A percentile compares a stretch with the other conserved stretches of the same genome.
These are phyloP conservation scores for Cryphonectria naterciae DNA, from an alignment of 2,329 filamentous ascomycete species.

Conservation along the genomic window DNA sequence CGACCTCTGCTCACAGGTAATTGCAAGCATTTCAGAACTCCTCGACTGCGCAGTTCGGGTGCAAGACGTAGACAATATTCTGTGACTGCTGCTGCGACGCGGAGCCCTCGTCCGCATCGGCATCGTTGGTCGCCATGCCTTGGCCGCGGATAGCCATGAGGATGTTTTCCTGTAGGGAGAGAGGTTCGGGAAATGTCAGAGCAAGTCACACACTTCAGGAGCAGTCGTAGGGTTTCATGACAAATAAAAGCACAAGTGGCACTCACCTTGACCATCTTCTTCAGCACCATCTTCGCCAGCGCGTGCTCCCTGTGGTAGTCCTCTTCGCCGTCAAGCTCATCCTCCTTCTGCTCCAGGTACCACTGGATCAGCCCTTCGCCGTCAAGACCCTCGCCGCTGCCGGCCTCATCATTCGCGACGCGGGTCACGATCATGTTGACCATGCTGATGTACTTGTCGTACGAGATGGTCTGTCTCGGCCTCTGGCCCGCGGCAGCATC, in stretches of 20 bases:
- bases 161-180: slow-evolving; percentile 73
- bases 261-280: slow-evolving; percentile 91
- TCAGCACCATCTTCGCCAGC: slow-evolving; percentile 82
- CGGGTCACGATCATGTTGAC: slow-evolving; percentile 83
- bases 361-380: slow-evolving; percentile 80
- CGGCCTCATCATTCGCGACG: slow-evolving; percentile 80
- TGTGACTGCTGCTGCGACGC: slow-evolving; percentile 45
- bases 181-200: slow-evolving; percentile 34
- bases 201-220: neutral
- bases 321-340: slow-evolving; percentile 78
- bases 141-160: slow-evolving; percentile 77
- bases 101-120: slow-evolving; percentile 47
- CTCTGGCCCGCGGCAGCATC: slow-evolving; percentile 32
- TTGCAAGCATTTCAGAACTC: slow-evolving; percentile 45
- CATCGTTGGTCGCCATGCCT: slow-evolving; percentile 54
- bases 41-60: slow-evolving; percentile 91
- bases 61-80: slow-evolving; percentile 79
- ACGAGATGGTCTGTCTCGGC: slow-evolving; percentile 85
- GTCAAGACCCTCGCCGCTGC: slow-evolving; percentile 79
- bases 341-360: slow-evolving; percentile 92
- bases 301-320: slow-evolving; percentile 76
- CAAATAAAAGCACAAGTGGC: neutral
- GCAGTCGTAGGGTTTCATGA: neutral
- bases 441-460: slow-evolving; percentile 92
- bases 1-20: neutral